A percentile compares a stretch with the other conserved stretches of the same genome.
Conservation (phyloP, 352 stramenopile species). For the Saprolegnia parasitica region DNA sequence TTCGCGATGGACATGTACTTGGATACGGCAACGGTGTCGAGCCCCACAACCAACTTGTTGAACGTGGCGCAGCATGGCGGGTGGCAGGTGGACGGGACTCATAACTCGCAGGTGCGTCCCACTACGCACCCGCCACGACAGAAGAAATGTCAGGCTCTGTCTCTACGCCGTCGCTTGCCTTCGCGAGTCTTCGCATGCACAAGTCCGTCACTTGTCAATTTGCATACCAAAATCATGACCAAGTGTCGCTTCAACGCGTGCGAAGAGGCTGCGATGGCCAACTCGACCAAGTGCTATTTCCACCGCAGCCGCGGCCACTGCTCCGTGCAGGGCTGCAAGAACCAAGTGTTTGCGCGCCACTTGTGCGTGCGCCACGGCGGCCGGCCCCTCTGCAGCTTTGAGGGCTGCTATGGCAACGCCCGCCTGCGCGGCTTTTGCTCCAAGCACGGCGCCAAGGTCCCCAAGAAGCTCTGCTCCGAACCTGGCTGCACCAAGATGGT, state of each 20-base stretch:
- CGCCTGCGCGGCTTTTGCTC: slow-evolving; percentile 24
- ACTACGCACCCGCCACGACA: background rate
- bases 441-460: slow-evolving; percentile 13
- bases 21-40: background rate
- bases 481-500: slow-evolving; percentile 23
- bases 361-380: slow-evolving; percentile 23
- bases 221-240: background rate
- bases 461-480: slow-evolving; percentile 23
- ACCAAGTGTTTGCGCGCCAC: slow-evolving; percentile 26
- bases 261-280: background rate
- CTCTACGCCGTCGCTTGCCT: background rate
- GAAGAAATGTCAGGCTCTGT: background rate
- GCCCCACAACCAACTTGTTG: background rate
- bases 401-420: slow-evolving; percentile 20
- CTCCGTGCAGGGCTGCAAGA: slow-evolving; percentile 9
- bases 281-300: slow-evolving; percentile 21
- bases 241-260: slow-evolving; percentile 17
- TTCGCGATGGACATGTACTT: background rate
- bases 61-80: background rate
- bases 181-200: background rate
- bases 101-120: background rate
- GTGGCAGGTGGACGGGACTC: background rate
- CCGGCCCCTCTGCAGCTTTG: slow-evolving; percentile 7
- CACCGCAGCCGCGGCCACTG: slow-evolving; percentile 5
- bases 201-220: background rate